phyloP scores from a whole-genome alignment of 768 basidiomycete species.

The Strobilomyces dryophilus region DNA sequence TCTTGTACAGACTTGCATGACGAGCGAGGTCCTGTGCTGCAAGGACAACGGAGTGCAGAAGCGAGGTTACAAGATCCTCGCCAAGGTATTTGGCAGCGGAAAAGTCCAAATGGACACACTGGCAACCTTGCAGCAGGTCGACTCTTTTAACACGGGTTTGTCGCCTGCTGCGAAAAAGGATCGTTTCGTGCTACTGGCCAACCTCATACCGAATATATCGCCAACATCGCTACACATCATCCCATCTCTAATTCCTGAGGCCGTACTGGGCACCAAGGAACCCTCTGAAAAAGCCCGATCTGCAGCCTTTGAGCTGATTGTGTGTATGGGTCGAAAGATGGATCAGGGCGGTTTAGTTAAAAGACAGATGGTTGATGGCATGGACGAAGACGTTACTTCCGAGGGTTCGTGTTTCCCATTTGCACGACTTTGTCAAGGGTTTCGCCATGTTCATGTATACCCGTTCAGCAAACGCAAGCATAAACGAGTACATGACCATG shows the following conservation, averaged over 20 bases:
- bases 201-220: constrained; percentile 66
- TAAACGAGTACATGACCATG: constrained; percentile 97
- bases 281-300: constrained; percentile 88
- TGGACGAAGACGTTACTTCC: constrained; percentile 64
- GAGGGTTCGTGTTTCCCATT: constrained; percentile 32
- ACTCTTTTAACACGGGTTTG: constrained; percentile 60
- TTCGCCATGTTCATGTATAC: constrained; percentile 11
- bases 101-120: constrained; percentile 56
- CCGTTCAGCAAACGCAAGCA: constrained; percentile 57
- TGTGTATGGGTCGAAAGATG: constrained; percentile 94
- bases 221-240: constrained; percentile 75
- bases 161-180: constrained; percentile 91
- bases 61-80: constrained; percentile 86
- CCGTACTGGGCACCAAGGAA: constrained; percentile 93
- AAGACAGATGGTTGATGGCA: constrained; percentile 71
- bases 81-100: constrained; percentile 63
- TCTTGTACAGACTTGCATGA: constrained; percentile 69
- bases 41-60: constrained; percentile 91
- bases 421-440: background rate
- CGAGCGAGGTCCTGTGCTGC: constrained; percentile 62
- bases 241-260: constrained; percentile 88
- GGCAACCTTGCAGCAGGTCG: constrained; percentile 58
- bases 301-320: constrained; percentile 86
- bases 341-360: constrained; percentile 77
- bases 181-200: constrained; percentile 70